phyloP scores from a whole-genome alignment of 495 filamentous ascomycete genomes.

The Aspergillus homomorphus region DNA sequence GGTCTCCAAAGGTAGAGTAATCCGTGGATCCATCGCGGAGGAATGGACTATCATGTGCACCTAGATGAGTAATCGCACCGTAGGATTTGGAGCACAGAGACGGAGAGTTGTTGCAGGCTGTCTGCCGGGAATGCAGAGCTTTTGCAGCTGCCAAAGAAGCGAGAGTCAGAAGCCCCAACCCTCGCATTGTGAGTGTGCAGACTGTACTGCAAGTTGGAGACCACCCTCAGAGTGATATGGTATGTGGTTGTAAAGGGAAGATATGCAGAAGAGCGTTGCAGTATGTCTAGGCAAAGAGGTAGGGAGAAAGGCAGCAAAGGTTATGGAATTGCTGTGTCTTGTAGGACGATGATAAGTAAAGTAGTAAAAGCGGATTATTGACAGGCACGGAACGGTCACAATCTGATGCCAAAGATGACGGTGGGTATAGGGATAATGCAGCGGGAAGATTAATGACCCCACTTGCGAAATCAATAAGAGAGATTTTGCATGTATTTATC shows the following conservation, averaged over 20 bases:
- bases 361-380: too few species aligned
- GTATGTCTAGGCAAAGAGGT: not conserved
- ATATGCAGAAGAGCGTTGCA: not conserved
- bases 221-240: not conserved
- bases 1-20: conserved; percentile 60
- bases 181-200: conserved; percentile 26
- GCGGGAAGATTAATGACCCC: not conserved
- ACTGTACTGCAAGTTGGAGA: not conserved
- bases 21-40: conserved; percentile 47
- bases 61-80: conserved; percentile 60
- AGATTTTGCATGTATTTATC: not conserved
- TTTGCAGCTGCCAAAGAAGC: conserved; percentile 32
- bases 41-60: conserved; percentile 64
- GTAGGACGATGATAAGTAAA: not conserved
- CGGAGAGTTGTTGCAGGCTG: conserved; percentile 62
- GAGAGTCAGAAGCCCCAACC: conserved; percentile 28
- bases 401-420: not conserved
- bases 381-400: not conserved
- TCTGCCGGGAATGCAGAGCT: conserved; percentile 30
- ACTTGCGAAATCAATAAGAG: conserved; percentile 1
- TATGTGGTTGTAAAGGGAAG: not conserved
- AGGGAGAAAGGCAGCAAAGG: not conserved
- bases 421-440: conserved; percentile 3
- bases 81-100: conserved; percentile 57
- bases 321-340: not conserved